Conservation (phyloP, 2,329 filamentous ascomycete genomes). For the Phialocephala sp. region DNA sequence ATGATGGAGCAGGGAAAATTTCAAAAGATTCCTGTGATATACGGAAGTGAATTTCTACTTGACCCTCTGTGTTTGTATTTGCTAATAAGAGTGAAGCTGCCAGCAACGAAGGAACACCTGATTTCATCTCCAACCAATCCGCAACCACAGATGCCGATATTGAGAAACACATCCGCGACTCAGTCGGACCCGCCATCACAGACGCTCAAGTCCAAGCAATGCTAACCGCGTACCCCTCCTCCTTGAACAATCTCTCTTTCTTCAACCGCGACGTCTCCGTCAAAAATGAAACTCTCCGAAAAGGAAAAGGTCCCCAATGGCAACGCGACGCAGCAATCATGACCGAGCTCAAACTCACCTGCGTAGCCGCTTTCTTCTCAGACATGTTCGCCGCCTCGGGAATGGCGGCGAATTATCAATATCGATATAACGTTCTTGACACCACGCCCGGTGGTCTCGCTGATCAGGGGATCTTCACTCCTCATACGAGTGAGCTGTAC, state of each 20-base stretch:
- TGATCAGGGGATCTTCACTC: slow-evolving; percentile 50
- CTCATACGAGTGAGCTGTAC: slow-evolving; percentile 24
- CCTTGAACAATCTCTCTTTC: slow-evolving; percentile 26
- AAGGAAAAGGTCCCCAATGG: slow-evolving; percentile 46
- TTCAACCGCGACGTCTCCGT: slow-evolving; percentile 24
- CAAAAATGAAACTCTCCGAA: slow-evolving; percentile 37
- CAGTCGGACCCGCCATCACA: slow-evolving; percentile 19
- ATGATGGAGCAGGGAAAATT: slow-evolving; percentile 55
- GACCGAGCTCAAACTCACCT: slow-evolving; percentile 44
- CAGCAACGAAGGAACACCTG: slow-evolving; percentile 26
- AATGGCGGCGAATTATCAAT: slow-evolving; percentile 49
- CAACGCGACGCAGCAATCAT: slow-evolving; percentile 50
- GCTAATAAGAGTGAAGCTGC: slow-evolving; percentile 10
- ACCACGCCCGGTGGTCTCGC: slow-evolving; percentile 15
- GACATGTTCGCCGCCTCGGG: slow-evolving; percentile 54
- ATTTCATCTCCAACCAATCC: slow-evolving; percentile 24
- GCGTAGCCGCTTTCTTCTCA: slow-evolving; percentile 21
- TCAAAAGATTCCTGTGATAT: slow-evolving; percentile 58
- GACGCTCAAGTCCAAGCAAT: slow-evolving; percentile 18
- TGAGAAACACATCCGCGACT: slow-evolving; percentile 11
- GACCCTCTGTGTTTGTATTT: background rate
- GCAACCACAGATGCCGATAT: slow-evolving; percentile 19
- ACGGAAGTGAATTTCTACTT: slow-evolving; percentile 36
- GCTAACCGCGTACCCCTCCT: slow-evolving; percentile 17
- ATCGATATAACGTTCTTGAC: slow-evolving; percentile 46